Evolutionary conservation across 2,329 filamentous ascomycete species (phyloP).

Genomic region (Chalaropsis thielavioides): DNA sequence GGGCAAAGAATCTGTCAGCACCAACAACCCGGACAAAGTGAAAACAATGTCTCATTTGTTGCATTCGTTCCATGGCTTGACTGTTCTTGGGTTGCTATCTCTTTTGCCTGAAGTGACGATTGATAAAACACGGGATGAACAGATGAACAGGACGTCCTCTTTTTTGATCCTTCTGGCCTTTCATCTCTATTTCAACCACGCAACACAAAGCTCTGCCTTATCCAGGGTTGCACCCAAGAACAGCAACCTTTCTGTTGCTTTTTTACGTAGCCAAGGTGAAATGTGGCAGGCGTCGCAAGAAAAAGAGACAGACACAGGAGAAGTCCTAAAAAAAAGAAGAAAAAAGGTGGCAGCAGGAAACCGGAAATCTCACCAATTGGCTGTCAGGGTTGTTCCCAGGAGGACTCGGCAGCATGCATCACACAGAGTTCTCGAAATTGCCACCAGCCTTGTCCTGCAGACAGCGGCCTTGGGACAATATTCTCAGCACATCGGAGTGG

Average conservation of each 20-base stretch:
- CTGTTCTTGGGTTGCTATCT: neutral
- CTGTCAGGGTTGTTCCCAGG: neutral
- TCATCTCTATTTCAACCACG: constrained; percentile 3
- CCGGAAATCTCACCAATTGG: neutral
- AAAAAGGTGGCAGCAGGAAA: neutral
- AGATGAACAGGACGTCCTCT: neutral
- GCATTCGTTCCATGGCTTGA: neutral
- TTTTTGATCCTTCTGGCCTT: constrained; percentile 1
- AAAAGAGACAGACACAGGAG: neutral
- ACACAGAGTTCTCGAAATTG: neutral
- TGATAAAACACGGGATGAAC: neutral
- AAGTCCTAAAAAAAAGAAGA: neutral
- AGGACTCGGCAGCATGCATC: neutral
- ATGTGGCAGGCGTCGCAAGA: neutral
- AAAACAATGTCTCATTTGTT: neutral
- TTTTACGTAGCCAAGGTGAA: neutral
- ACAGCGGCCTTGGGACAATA: too few relatives aligned
- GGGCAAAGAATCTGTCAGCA: neutral
- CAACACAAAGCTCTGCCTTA: neutral
- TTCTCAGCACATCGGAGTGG: neutral
- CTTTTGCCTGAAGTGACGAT: neutral
- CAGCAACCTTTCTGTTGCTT: neutral
- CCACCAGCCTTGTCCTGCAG: neutral
- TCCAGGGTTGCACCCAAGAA: neutral
- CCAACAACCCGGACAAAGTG: neutral